Percentiles rank a stretch among this genome's conserved stretches.
These are phyloP conservation scores for Pinus taeda DNA, from an alignment of 75 land plant genomes.

Conservation along the genomic window DNA sequence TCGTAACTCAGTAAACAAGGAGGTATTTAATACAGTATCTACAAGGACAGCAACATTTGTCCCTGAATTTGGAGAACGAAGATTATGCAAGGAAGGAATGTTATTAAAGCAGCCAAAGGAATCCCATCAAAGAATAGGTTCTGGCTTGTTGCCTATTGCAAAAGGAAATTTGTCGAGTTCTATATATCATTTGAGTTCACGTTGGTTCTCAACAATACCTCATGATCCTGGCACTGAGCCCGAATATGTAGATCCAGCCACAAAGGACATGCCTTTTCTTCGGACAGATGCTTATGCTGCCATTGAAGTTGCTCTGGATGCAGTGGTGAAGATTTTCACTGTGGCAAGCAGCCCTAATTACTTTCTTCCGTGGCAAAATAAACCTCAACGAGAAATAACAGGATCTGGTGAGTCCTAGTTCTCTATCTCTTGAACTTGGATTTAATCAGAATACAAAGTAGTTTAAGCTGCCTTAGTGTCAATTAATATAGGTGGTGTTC, in stretches of 20 bases:
- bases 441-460: not conserved
- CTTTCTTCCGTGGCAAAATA: conserved; percentile 95
- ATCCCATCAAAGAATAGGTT: not conserved
- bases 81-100: not conserved
- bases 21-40: not conserved
- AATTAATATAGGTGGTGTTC: not conserved
- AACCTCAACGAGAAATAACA: conserved; percentile 80
- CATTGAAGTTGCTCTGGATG: conserved; percentile 76
- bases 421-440: not conserved
- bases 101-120: too few species aligned
- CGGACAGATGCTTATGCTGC: conserved; percentile 56
- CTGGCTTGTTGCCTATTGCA: not conserved
- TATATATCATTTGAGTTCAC: not conserved
- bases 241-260: not conserved
- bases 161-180: not conserved
- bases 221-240: conserved; percentile 1
- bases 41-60: not conserved
- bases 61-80: not conserved
- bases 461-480: conserved; percentile 1
- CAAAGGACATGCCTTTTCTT: not conserved
- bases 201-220: not conserved
- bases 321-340: conserved; percentile 91
- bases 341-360: conserved; percentile 90
- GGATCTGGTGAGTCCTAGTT: conserved; percentile 67
- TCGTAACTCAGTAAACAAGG: not conserved